Base-by-base conservation (phyloP, 2,329 filamentous ascomycete species). In the Paraconiothyrium sp. region DNA sequence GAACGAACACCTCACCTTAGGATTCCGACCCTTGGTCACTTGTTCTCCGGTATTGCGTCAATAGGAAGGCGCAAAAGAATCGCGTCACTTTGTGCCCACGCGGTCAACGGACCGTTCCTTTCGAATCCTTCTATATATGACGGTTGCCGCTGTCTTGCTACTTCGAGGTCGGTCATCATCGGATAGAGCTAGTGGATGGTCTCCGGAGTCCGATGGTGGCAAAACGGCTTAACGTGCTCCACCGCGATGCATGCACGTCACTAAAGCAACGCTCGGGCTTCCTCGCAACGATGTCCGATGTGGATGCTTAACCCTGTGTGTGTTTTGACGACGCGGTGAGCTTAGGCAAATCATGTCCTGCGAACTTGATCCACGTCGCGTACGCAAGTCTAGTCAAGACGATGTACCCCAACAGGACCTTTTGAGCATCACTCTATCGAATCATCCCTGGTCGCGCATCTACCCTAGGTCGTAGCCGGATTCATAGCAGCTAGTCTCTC, bases 181-280 rank as follows among this genome's bases (percentile, higher is more conserved):
- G 8, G 11, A 55, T 34, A 9, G 7, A 34, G 52, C 52, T 55
- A 55, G 52, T 34, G 3, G 14, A 46, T 27, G 39, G 52, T 39
- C 39, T 16, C 52, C 52, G 52, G 52, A 55, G 39, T 46, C 39
- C 52, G 52, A 44, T 27, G 52, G 52, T 34, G 39, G 39, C 14
- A 16, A 41, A 41, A 41, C 39, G 16, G 14, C 39, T 7, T 16
- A 41, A 41, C 16, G n/a, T n/a, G 39, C 1, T 20, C 39, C 27
- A 30, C 27, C 27, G 6, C 27, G 27, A 30, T 20, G 20, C 14
- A 14, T 41, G 39, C 39, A 8, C 9, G 39, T 41, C 39, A 41
- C 39, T 6, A 41, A 41, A 7, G n/a, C 14, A 41, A 41, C 39
- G n/a, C 39, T 41, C 37, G 37, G 37, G 14, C 11, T 16, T 16